Evolutionary conservation across 176 grass and related monocot species (phyloP), one percentile per base, ranked within the genome.

Genomic region (Zea luxurians): DNA sequence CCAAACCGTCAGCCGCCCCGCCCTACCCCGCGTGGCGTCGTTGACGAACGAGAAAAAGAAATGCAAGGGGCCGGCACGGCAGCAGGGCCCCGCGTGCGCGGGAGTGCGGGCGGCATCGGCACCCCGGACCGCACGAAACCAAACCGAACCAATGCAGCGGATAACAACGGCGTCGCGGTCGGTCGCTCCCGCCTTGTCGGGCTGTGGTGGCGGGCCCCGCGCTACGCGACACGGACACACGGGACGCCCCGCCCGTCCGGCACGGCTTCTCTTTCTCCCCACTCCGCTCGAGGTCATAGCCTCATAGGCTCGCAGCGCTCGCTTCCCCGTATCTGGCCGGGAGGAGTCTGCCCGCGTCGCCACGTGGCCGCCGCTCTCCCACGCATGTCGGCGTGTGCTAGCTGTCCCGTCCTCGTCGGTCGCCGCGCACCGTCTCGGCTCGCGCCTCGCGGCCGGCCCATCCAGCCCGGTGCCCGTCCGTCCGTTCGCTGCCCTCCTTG

Each of bases 91-190:
- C 47, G 2, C 52, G 0, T 15, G 6, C 13, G 18, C 18, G 18
- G 4, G 67, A 20, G 7, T 27, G 7, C 13, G 5, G 48, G 48
- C 48, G 48, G 48, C 52, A 17, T 15, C 13, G 48, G 13, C 48
- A 13, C 20, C 15, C 49, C 43, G 13, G 13, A 12, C 50, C 50
- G 18, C 53, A 46, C 49, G 7, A 64, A 4, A 45, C 41, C 47
- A 13, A 4, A 1, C 42, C 8, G 13, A 36, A 61, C 58, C 58
- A 61, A 34, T n/a, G n/a, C n/a, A 10, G 16, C 37, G 75, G 17
- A 83, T 83, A 79, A 73, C 85, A 60, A 78, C 80, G 80, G 58
- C 74, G 80, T 78, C 80, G 85, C 80, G 49, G 42, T 82, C 80
- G 49, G 42, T 82, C 73, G 71, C 38, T 55, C 48, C 64, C 40